Evolutionary conservation across 768 basidiomycete species (phyloP).

Genomic region (Wakefieldia striispora): DNA sequence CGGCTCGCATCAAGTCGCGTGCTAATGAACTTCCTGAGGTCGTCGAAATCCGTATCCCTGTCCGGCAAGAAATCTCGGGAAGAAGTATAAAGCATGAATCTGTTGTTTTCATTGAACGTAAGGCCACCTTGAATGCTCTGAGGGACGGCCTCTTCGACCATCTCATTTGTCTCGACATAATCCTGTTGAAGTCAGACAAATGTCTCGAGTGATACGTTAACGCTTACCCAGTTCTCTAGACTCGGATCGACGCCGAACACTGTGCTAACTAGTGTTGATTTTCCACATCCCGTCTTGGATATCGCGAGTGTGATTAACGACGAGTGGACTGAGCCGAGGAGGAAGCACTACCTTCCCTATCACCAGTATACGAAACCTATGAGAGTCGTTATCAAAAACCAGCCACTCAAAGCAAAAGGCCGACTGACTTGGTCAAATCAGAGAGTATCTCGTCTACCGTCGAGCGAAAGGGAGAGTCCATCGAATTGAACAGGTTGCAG

Average conservation of each 20-base stretch:
- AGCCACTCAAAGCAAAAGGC: not conserved
- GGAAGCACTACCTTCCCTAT: slow-evolving; percentile 2
- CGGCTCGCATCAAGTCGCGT: not conserved
- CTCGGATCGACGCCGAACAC: slow-evolving; percentile 5
- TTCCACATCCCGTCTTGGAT: slow-evolving; percentile 3
- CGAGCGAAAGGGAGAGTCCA: not conserved
- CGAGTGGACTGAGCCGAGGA: not conserved
- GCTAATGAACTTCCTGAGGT: not conserved
- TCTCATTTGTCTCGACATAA: not conserved
- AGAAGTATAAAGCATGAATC: slow-evolving; percentile 6
- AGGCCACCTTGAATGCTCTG: not conserved
- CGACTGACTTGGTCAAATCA: not conserved
- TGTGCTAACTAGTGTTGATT: slow-evolving; percentile 1
- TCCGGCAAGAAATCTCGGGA: slow-evolving; percentile 3
- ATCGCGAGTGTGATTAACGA: not conserved
- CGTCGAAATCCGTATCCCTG: slow-evolving; percentile 7
- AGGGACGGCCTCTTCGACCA: not conserved
- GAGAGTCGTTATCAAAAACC: not conserved
- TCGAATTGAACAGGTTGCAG: not conserved
- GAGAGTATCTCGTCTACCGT: not conserved
- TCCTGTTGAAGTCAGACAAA: not conserved
- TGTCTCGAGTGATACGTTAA: not conserved
- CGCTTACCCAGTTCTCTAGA: not conserved
- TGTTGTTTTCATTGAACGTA: not conserved
- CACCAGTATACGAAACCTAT: slow-evolving; percentile 4